Evolutionary conservation across 1,284 basidiomycete species (phyloP).

Genomic region (Microbotryomycetes sp.): DNA sequence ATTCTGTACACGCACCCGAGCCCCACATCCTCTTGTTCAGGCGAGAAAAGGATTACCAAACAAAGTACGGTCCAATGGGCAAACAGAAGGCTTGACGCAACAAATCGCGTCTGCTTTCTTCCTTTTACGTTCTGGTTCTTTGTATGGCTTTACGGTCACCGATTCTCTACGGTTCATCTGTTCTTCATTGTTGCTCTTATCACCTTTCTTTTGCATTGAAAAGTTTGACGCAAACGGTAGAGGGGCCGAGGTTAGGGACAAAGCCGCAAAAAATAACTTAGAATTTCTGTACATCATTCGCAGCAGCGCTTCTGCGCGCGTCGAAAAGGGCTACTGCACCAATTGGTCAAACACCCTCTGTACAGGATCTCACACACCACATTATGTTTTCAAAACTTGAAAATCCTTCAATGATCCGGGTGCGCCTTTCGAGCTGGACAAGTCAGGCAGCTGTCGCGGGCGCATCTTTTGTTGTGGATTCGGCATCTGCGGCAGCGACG

Average conservation of each 20-base stretch:
- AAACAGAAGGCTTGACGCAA: not conserved
- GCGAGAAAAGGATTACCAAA: conserved; percentile 27
- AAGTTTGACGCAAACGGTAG: no score
- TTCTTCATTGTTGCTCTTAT: not conserved
- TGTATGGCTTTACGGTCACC: not conserved
- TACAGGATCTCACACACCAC: no score
- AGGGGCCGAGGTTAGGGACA: no score
- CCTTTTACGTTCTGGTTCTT: not conserved
- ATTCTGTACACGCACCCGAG: conserved; percentile 16
- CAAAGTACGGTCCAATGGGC: conserved; percentile 1
- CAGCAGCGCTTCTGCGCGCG: no score
- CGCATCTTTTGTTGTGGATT: not conserved
- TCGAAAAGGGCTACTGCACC: no score
- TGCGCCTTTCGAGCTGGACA: no score
- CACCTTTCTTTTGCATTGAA: no score
- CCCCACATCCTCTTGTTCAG: conserved; percentile 31
- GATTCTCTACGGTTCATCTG: not conserved
- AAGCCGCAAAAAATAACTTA: no score
- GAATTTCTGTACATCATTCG: no score
- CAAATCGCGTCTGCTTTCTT: not conserved
- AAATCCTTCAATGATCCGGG: no score
- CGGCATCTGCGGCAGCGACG: not conserved
- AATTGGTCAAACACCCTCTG: no score
- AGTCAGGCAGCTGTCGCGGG: not conserved
- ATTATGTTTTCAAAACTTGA: no score